Evolutionary conservation across 768 basidiomycete species (phyloP).

Genomic region (Pleurotus citrinopileatus): DNA sequence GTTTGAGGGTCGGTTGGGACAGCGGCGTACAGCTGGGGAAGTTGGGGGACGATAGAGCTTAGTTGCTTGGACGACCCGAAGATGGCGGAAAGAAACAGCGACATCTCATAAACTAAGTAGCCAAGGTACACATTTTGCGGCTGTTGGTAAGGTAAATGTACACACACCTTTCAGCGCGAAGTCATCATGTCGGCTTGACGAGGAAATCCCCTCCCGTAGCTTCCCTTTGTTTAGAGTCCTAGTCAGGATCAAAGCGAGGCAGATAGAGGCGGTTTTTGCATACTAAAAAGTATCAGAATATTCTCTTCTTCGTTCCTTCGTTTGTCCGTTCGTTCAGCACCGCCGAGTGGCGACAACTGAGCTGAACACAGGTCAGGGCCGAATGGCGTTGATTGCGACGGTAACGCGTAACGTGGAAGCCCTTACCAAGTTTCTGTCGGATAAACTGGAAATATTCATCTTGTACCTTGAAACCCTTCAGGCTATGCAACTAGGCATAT

Average conservation of each 20-base stretch:
- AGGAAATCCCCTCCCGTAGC: conserved; percentile 68
- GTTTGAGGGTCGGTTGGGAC: conserved; percentile 18
- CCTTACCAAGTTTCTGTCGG: conserved; percentile 51
- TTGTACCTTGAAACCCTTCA: conserved; percentile 58
- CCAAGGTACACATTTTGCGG: conserved; percentile 1
- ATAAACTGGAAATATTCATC: conserved; percentile 68
- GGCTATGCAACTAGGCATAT: conserved; percentile 38
- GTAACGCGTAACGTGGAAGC: not conserved
- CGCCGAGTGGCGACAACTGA: conserved; percentile 34
- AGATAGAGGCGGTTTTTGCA: conserved; percentile 20
- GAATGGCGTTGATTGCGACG: too few species aligned
- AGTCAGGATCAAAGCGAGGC: not conserved
- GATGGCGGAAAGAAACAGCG: conserved; percentile 59
- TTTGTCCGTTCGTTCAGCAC: conserved; percentile 30
- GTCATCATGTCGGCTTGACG: conserved; percentile 53
- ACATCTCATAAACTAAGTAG: conserved; percentile 66
- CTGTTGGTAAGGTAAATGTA: not conserved
- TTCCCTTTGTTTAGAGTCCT: conserved; percentile 55
- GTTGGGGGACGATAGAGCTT: conserved; percentile 56
- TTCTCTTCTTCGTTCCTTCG: conserved; percentile 62
- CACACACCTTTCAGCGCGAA: conserved; percentile 68
- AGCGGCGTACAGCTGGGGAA: conserved; percentile 49
- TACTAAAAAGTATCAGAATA: conserved; percentile 71
- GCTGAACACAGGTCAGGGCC: too few species aligned
- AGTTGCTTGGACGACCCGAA: conserved; percentile 64